Conservation (phyloP, 2,329 filamentous ascomycete genomes). For the Trichoderma sp. region DNA sequence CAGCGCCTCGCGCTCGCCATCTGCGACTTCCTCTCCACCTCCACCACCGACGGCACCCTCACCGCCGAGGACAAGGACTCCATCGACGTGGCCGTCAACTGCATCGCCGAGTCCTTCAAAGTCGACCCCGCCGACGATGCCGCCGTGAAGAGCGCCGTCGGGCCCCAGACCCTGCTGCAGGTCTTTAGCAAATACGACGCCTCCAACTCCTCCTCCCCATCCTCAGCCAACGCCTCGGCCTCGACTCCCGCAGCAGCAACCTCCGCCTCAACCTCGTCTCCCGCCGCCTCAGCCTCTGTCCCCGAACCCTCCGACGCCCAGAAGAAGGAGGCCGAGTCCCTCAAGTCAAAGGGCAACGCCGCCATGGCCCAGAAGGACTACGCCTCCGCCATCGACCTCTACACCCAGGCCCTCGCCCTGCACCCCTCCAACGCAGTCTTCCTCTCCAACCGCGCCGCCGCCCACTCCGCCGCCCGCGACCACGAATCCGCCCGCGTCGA, state of each 20-base stretch:
- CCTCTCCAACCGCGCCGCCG: conserved; percentile 95
- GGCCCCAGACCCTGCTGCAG: conserved; percentile 82
- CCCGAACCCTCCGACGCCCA: conserved; percentile 54
- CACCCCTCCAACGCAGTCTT: conserved; percentile 90
- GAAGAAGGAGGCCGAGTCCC: conserved; percentile 80
- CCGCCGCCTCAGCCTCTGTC: conserved; percentile 30
- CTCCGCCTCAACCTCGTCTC: conserved; percentile 46
- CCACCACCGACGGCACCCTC: conserved; percentile 85
- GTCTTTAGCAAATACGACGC: conserved; percentile 96
- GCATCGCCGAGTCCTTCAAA: conserved; percentile 94
- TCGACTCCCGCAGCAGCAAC: conserved; percentile 49
- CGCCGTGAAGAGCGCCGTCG: conserved; percentile 76
- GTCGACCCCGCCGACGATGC: conserved; percentile 80
- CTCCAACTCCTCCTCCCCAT: conserved; percentile 42
- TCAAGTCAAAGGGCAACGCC: conserved; percentile 91
- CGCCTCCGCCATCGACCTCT: conserved; percentile 76
- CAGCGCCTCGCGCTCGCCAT: conserved; percentile 96
- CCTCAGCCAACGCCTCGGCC: conserved; percentile 41
- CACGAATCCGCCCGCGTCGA: conserved; percentile 84
- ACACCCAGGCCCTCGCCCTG: conserved; percentile 82
- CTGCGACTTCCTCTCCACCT: conserved; percentile 89
- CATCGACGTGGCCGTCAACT: conserved; percentile 91
- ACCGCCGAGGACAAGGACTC: conserved; percentile 87
- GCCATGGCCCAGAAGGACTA: conserved; percentile 97
- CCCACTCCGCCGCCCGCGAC: conserved; percentile 81